Percentiles rank a stretch among this genome's conserved stretches.
phyloP scores from a whole-genome alignment of 139 green algal genomes.

The Chlorella vulgaris region DNA sequence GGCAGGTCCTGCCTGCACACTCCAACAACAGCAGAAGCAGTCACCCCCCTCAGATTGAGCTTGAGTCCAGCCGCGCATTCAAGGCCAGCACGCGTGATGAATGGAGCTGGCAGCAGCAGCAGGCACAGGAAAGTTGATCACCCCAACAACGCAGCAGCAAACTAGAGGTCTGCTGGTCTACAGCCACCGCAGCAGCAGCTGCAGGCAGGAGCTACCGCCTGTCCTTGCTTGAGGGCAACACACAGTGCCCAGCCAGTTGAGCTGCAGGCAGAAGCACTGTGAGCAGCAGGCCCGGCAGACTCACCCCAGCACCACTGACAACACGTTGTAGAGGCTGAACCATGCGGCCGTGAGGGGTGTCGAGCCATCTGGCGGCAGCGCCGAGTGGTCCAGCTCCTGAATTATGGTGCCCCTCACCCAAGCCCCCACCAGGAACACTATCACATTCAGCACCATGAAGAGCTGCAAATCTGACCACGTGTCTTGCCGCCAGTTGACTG shows the following conservation, averaged over 20 bases:
- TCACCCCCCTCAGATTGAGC: too few species aligned
- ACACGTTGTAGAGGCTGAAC: background rate
- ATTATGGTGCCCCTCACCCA: background rate
- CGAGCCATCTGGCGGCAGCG: background rate
- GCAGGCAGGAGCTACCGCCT: background rate
- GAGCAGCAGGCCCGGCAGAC: background rate
- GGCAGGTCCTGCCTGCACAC: constrained; percentile 32
- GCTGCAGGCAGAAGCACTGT: too few species aligned
- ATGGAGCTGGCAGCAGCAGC: background rate
- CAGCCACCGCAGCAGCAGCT: background rate
- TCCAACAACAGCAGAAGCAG: too few species aligned
- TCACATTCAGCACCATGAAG: background rate
- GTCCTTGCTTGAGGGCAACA: too few species aligned
- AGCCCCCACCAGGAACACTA: constrained; percentile 5
- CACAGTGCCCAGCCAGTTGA: too few species aligned
- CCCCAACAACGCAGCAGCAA: background rate
- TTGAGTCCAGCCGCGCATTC: too few species aligned
- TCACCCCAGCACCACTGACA: constrained; percentile 12
- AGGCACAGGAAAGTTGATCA: background rate
- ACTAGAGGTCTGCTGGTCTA: background rate
- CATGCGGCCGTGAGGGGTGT: background rate
- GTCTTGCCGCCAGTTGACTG: constrained; percentile 30
- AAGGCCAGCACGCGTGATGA: too few species aligned
- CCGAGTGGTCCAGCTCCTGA: background rate
- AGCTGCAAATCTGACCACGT: constrained; percentile 33